A percentile compares a stretch with the other conserved stretches of the same genome.
Evolutionary conservation across 768 basidiomycete genomes (phyloP).

Genomic region (Phlebiopsis flavidoalba): DNA sequence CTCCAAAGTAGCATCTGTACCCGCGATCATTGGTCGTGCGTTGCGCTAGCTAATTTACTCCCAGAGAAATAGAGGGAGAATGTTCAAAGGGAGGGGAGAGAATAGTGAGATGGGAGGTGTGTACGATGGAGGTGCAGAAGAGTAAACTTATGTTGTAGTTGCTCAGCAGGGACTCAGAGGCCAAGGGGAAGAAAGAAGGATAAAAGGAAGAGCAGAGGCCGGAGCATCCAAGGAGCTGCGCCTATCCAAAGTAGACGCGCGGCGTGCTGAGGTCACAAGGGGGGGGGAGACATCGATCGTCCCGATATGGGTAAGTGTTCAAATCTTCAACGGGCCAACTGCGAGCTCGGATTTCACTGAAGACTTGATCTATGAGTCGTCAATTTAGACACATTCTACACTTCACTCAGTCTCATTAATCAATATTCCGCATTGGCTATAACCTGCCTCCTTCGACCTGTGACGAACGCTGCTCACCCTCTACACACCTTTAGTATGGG

Average conservation of each 20-base stretch:
- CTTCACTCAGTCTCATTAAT: too few species aligned
- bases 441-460: background rate
- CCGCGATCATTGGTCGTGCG: conserved; percentile 56
- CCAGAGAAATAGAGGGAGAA: background rate
- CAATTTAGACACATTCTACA: background rate
- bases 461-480: background rate
- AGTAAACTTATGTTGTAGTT: background rate
- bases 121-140: background rate
- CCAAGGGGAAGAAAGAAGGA: too few species aligned
- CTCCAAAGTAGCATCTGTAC: conserved; percentile 87
- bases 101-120: background rate
- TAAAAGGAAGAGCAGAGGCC: too few species aligned
- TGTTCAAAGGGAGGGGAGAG: background rate
- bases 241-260: background rate
- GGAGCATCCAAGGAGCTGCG: conserved; percentile 6
- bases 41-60: background rate
- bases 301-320: conserved; percentile 24
- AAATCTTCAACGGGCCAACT: conserved; percentile 3
- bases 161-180: too few species aligned
- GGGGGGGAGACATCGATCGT: too few species aligned
- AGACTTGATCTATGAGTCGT: background rate
- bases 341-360: too few species aligned
- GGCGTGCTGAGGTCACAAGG: conserved; percentile 15
- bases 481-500: too few species aligned
- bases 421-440: background rate